Percentiles rank a stretch among this genome's conserved stretches.
Evolutionary conservation across 1,284 basidiomycete genomes (phyloP).

Genomic region (Tylopilus orsonianus): DNA sequence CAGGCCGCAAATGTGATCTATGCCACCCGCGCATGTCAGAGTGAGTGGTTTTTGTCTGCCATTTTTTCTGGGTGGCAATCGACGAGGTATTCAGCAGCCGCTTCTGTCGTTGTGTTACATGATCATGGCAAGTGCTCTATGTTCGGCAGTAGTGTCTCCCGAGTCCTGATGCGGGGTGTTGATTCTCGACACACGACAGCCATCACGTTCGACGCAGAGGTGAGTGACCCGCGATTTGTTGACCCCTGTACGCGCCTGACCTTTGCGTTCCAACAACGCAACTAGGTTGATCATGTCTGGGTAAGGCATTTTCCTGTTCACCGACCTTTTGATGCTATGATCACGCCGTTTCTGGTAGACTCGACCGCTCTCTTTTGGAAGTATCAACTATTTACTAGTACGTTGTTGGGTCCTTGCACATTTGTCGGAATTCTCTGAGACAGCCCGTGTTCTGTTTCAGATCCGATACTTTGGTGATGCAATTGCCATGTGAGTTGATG

Average conservation of each 20-base stretch:
- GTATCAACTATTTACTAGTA: conserved; percentile 16
- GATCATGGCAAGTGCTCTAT: background rate
- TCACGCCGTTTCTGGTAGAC: background rate
- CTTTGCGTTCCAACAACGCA: background rate
- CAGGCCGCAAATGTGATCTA: background rate
- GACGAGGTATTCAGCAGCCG: background rate
- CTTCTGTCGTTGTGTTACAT: background rate
- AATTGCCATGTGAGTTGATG: conserved; percentile 17
- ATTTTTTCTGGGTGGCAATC: background rate
- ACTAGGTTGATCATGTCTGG: background rate
- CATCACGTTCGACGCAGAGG: conserved; percentile 7
- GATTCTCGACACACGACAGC: background rate
- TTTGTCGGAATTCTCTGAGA: no score
- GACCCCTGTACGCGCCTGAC: background rate
- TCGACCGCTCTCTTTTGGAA: conserved; percentile 1
- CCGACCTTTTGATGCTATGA: background rate
- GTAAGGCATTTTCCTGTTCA: conserved; percentile 4
- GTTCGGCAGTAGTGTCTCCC: background rate
- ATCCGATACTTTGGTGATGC: conserved; percentile 24
- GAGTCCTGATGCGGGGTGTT: background rate
- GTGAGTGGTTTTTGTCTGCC: background rate
- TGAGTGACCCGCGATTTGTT: background rate
- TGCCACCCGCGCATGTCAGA: background rate
- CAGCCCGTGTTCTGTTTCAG: background rate
- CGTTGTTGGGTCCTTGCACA: background rate